Evolutionary conservation across 345 rosid genomes (phyloP).

Genomic region (Jatropha curcas): DNA sequence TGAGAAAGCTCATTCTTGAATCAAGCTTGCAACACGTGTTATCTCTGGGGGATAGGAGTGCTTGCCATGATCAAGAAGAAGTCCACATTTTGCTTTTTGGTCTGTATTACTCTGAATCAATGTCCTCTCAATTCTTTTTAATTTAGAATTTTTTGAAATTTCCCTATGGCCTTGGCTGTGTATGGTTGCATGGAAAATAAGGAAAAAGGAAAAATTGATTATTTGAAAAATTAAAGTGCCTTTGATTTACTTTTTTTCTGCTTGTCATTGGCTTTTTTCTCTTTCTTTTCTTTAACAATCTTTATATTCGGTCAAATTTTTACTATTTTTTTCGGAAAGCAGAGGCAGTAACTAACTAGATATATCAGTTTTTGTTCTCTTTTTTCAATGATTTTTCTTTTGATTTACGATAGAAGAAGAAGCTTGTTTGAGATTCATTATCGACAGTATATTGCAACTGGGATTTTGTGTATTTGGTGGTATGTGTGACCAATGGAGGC

Average conservation of each 20-base stretch:
- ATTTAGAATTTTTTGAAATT: not conserved
- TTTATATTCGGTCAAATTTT: not conserved
- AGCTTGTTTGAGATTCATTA: not conserved
- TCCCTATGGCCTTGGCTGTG: not conserved
- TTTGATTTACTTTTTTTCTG: constrained; percentile 4
- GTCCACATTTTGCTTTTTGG: constrained; percentile 99
- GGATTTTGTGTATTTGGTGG: not conserved
- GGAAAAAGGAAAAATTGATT: not conserved
- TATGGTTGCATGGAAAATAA: not conserved
- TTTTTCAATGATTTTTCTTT: not conserved
- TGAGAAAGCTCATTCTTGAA: constrained; percentile 86
- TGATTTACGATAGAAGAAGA: not conserved
- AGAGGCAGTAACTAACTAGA: not conserved
- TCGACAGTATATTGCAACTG: constrained; percentile 6
- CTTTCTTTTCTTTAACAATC: not conserved
- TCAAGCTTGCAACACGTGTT: constrained; percentile 99
- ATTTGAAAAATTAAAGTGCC: not conserved
- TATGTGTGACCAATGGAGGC: constrained; percentile 14
- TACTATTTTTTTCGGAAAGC: not conserved
- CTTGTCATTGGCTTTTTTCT: not conserved
- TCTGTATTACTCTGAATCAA: constrained; percentile 35
- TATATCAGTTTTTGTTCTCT: not conserved
- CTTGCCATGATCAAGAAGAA: constrained; percentile 77
- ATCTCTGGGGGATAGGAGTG: constrained; percentile 90
- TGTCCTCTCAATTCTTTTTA: not conserved